Evolutionary conservation across 2,329 filamentous ascomycete species (phyloP), one percentile per base, ranked within the genome.

Genomic region (Aspergillus caelatus): DNA sequence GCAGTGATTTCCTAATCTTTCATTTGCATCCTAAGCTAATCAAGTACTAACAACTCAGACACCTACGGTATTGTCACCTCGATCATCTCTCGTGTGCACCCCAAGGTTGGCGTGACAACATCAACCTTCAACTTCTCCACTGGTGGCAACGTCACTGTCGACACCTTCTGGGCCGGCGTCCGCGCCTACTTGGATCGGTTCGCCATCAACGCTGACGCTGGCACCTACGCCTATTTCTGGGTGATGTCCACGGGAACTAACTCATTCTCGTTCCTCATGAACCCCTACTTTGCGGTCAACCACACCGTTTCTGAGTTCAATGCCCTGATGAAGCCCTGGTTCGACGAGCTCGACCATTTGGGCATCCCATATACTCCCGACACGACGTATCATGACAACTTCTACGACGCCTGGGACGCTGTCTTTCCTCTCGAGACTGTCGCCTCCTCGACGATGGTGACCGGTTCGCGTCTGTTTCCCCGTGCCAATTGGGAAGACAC

Each of bases 401-500:
- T 71, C 64, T 68, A 73, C 62, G 68, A 67, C 30, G 73, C 64
- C 43, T 75, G 73, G 72, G 50, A 57, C 1, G 68, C 67, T 12
- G 71, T 68, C 10, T 75, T 74, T 66, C 71, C 73, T 1, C 69
- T 74, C 11, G 71, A 70, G 57, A 63, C 56, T 3, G 72, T 69
- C 39, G 70, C 63, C 14, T 64, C 62, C 1, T 64, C 68, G 3
- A 55, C 55, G 48, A 67, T 70, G 69, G 66, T 68, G 61, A 74
- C 72, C 2, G 68, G 68, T 32, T 75, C 71, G 6, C 76, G 77
- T 28, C 75, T 79, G 8, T 75, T 79, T 62, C 77, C 77, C 2
- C 68, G 71, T 32, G 65, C 62, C 19, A 78, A 78, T 64, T 79
- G 72, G 70, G 70, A 71, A 21, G 67, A 70, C 54, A 53, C 64